Evolutionary conservation across 345 rosid species (phyloP).

Genomic region (Salix exigua): DNA sequence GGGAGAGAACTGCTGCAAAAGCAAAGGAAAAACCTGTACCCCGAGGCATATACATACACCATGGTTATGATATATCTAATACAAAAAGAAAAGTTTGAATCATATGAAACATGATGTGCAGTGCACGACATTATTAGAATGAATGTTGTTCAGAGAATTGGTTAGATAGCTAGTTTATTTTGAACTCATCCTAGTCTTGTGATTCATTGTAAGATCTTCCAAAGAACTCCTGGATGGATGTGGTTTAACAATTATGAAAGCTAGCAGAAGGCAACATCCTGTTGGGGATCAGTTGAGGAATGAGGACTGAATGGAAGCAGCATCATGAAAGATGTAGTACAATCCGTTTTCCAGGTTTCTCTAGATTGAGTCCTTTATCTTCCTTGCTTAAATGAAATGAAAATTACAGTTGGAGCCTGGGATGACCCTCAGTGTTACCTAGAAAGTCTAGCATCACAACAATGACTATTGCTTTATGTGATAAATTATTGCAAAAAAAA

Average conservation of each 20-base stretch:
- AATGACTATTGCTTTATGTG: not conserved
- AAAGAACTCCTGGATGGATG: not conserved
- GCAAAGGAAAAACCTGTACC: conserved; percentile 65
- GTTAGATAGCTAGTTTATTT: not conserved
- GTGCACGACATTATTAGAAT: not conserved
- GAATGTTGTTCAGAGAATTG: not conserved
- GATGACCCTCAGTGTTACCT: not conserved
- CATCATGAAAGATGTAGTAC: not conserved
- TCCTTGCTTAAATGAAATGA: not conserved
- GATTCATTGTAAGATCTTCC: not conserved
- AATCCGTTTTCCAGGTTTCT: not conserved
- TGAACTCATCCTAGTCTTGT: not conserved
- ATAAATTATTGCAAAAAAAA: not conserved
- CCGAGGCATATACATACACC: not conserved
- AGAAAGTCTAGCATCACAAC: not conserved
- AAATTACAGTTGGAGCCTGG: not conserved
- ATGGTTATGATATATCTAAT: not conserved
- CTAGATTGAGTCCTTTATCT: not conserved
- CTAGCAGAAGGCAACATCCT: not conserved
- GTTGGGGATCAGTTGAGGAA: not conserved
- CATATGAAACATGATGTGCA: not conserved
- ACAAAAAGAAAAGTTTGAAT: not conserved
- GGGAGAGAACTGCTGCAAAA: conserved; percentile 50
- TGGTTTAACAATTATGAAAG: not conserved
- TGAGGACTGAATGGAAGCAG: not conserved